Base-by-base conservation (phyloP, 345 rosid species). In the Rhizophora mangle region DNA sequence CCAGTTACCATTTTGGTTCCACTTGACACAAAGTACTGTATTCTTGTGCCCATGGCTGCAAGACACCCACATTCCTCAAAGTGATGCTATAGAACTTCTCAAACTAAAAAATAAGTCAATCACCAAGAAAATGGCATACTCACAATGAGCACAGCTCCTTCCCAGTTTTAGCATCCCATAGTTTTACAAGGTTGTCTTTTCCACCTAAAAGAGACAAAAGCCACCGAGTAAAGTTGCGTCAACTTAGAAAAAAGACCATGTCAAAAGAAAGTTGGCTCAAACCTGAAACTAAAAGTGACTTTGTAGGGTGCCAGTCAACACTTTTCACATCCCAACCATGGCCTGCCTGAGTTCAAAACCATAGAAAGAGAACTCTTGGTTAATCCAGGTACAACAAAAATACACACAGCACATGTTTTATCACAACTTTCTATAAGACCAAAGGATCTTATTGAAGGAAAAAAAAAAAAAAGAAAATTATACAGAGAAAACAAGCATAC, bases 301-400 rank as follows among this genome's bases (percentile, higher is more conserved):
- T 92, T 71, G 94, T 88, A 62, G 99, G 98, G 83, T 95, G 99
- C 99, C 99, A 95, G 76, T 92, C 97, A 76, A 95, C 98, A 79
- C 96, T 78, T 86, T 95, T 95, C 80, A 95, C 98, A 92, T 95
- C 98, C 96, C 98, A 92, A 77, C 98, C 98, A 83, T 95, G 99
- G 89, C 99, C 99, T 95, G 99, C 92, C 92, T 89, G 96, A 90
- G 91, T 92, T 90, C 83, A 95, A 92, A 81, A 60, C 26, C 65
- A 60, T 21, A 37, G 62, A 60, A 2, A 69, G 69, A 83, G 70
- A 82, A 71, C 69, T 76, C 85, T 81, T 77, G 84, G 84, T 88
- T 72, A 86, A 61, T 81, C 76, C 63, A 70, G 54, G 68, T 36
- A 60, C 16, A 46, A 21, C 6, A 24, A 21, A 43, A 9, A 27